phyloP scores from a whole-genome alignment of 371 early-diverging fungal species.

The Capillidium rhysosporum region DNA sequence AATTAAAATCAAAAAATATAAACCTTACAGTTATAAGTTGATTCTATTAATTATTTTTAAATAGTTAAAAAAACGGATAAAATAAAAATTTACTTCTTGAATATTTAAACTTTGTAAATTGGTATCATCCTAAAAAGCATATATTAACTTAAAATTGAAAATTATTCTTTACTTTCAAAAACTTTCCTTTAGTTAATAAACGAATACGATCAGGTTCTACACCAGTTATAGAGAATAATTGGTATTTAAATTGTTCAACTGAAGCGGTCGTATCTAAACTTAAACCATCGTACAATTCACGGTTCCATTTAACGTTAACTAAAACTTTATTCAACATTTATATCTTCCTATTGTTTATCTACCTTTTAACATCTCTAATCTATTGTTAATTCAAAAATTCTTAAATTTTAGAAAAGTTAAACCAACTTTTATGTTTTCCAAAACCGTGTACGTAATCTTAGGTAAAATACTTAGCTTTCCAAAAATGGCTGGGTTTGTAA shows the following conservation, averaged over 20 bases:
- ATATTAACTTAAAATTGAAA: not conserved
- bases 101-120: conserved; percentile 22
- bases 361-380: no score
- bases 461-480: no score
- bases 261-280: conserved; percentile 60
- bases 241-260: conserved; percentile 65
- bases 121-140: not conserved
- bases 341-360: no score
- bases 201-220: conserved; percentile 89
- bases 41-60: conserved; percentile 8
- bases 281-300: conserved; percentile 65
- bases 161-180: conserved; percentile 46
- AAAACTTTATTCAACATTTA: not conserved
- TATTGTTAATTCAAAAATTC: no score
- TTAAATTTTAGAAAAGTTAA: no score
- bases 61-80: not conserved
- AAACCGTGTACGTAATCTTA: no score
- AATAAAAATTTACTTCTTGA: conserved; percentile 25
- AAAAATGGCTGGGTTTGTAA: no score
- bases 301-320: conserved; percentile 80
- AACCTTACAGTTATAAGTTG: conserved; percentile 15
- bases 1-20: no score
- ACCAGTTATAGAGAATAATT: conserved; percentile 79
- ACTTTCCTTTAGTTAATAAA: conserved; percentile 84
- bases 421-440: no score